A percentile compares a stretch with the other conserved stretches of the same genome.
Evolutionary conservation across 176 grass and related monocot genomes (phyloP).

Genomic region (Juncus inflexus): DNA sequence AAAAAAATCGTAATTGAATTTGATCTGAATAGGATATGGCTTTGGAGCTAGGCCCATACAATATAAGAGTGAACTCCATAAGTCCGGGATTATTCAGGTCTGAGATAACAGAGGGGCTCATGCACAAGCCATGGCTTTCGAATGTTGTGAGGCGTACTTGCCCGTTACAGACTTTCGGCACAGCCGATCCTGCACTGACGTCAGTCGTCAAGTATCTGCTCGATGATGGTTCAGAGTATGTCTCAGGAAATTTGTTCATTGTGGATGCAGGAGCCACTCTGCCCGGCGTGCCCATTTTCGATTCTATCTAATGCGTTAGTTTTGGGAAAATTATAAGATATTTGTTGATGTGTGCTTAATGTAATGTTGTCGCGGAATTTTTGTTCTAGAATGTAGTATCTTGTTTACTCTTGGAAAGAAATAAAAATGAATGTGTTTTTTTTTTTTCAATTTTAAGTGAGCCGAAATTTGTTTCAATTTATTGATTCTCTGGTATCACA

Average conservation of each 20-base stretch:
- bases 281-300: slow-evolving; percentile 30
- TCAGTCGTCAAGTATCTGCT: slow-evolving; percentile 30
- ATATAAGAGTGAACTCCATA: slow-evolving; percentile 35
- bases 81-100: slow-evolving; percentile 30
- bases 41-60: slow-evolving; percentile 28
- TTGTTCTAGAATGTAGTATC: no score
- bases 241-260: slow-evolving; percentile 33
- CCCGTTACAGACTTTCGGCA: slow-evolving; percentile 22
- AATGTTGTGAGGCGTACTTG: slow-evolving; percentile 18
- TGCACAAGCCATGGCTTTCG: slow-evolving; percentile 27
- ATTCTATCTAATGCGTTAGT: slow-evolving; percentile 15
- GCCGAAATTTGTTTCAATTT: no score
- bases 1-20: neutral
- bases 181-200: slow-evolving; percentile 29
- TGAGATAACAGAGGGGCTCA: slow-evolving; percentile 27
- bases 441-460: no score
- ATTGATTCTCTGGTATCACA: no score
- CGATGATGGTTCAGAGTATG: slow-evolving; percentile 30
- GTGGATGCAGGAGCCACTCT: slow-evolving; percentile 25
- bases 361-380: no score
- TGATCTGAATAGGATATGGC: slow-evolving; percentile 21
- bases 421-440: no score
- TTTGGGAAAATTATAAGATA: no score
- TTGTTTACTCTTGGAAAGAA: no score
- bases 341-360: no score